Evolutionary conservation across 768 basidiomycete genomes (phyloP), one percentile per base, ranked within the genome.

Genomic region (Gloeophyllum trabeum): DNA sequence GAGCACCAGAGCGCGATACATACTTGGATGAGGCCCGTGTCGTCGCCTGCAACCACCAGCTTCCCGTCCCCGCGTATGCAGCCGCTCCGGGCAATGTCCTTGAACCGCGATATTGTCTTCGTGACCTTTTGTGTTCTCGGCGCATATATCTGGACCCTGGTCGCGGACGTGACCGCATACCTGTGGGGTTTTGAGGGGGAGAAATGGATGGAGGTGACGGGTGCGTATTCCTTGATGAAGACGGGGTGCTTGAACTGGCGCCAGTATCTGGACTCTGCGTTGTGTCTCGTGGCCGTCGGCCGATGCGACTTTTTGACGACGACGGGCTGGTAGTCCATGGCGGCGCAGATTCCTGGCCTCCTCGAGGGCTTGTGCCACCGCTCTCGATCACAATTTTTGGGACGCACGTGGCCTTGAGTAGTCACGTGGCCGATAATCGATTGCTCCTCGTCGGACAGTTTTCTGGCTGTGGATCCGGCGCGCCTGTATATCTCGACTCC

Each of bases 151-250:
- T 98, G 88, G 1, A 99, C 79, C 48, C 93, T 71, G 1, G 92
- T 86, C 0, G 90, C 91, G 2, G 92, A 87, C 21, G 93, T 96
- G 43, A 98, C 92, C 20, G 92, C 94, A 68, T 93, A 97, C 55
- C 85, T 71, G 58, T 99, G 91, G 4, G 94, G 94, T 59, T 77
- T 81, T 21, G 84, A 66, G 1, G 78, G 78, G 1, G 89, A 79
- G 61, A 98, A 98, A 58, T 97, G 89, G 24, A 99, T 71, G 13
- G 87, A 88, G 42, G 94, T 97, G 51, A 99, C 81, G 13, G 93
- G 91, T 0, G 91, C 90, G 57, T 94, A 94, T 66, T 97, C 90
- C 63, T 96, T 97, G 59, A 98, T 75, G 60, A 98, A 99, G 1
- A 97, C 85, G 3, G 89, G 89, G 45, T 85, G 72, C 50, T 80